Conservation (phyloP, 768 basidiomycete genomes). For the Xerocomellus amylosporus region DNA sequence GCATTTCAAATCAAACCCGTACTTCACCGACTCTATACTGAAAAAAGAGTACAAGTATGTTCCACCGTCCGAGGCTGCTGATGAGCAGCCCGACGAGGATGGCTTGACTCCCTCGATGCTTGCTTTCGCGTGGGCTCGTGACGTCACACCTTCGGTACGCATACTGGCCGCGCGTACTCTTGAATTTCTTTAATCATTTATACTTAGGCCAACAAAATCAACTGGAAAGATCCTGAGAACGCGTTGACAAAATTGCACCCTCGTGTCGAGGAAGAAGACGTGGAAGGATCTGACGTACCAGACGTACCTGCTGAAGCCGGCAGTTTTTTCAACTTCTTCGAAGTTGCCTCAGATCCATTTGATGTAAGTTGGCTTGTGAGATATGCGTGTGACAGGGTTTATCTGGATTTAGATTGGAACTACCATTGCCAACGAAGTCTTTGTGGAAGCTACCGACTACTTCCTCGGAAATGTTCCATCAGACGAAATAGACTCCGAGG, state of each 20-base stretch:
- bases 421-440: conserved; percentile 72
- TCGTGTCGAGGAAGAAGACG: conserved; percentile 51
- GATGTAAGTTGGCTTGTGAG: conserved; percentile 49
- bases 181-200: not conserved
- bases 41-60: conserved; percentile 81
- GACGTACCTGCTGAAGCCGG: conserved; percentile 63
- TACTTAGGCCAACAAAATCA: conserved; percentile 58
- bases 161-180: not conserved
- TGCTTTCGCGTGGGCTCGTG: conserved; percentile 76
- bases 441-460: conserved; percentile 77
- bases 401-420: conserved; percentile 56
- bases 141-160: conserved; percentile 64
- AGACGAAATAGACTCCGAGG: conserved; percentile 62
- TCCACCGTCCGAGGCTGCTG: conserved; percentile 48
- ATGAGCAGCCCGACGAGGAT: conserved; percentile 63
- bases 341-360: conserved; percentile 57
- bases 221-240: conserved; percentile 78
- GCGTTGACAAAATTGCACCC: conserved; percentile 80
- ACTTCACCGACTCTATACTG: conserved; percentile 70
- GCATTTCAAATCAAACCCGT: conserved; percentile 87
- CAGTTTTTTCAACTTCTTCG: conserved; percentile 89
- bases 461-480: conserved; percentile 67
- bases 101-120: conserved; percentile 78
- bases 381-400: not conserved
- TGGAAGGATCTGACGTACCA: conserved; percentile 55